A percentile compares a stretch with the other conserved stretches of the same genome.
Evolutionary conservation across 164 flowering plant species (phyloP).

Genomic region (Protea cynaroides): DNA sequence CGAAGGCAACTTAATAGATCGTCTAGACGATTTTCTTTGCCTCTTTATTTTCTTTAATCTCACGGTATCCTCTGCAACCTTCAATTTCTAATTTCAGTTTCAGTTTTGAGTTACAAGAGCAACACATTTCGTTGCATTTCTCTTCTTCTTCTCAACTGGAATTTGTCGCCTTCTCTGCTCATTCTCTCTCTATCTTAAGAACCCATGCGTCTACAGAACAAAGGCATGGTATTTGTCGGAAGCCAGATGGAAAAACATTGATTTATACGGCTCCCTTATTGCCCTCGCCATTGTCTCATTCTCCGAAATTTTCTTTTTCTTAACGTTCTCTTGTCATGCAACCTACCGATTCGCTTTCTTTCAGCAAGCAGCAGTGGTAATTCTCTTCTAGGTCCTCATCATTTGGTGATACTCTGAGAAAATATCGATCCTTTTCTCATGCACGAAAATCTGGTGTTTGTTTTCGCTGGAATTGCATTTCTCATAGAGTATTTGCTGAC

Average conservation of each 20-base stretch:
- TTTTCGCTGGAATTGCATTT: conserved; percentile 44
- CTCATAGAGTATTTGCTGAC: conserved; percentile 39
- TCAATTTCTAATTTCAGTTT: too few relatives aligned
- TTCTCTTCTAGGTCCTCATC: conserved; percentile 57
- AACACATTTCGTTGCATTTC: conserved; percentile 56
- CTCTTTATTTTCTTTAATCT: too few relatives aligned
- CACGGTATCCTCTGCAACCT: too few relatives aligned
- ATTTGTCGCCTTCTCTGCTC: conserved; percentile 53
- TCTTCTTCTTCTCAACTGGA: conserved; percentile 58
- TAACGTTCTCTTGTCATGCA: conserved; percentile 51
- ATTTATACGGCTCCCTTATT: conserved; percentile 52
- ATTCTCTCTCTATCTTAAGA: conserved; percentile 52
- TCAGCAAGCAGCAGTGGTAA: conserved; percentile 40
- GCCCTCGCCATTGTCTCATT: conserved; percentile 66
- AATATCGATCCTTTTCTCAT: conserved; percentile 27
- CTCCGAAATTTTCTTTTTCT: conserved; percentile 44
- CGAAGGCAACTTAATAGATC: too few relatives aligned
- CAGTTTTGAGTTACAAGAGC: too few relatives aligned
- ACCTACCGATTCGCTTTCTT: conserved; percentile 54
- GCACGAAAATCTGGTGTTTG: conserved; percentile 39
- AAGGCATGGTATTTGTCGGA: conserved; percentile 59
- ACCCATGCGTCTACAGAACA: conserved; percentile 57
- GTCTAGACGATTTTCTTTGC: too few relatives aligned
- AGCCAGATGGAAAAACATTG: conserved; percentile 54
- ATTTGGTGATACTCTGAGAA: conserved; percentile 42